Evolutionary conservation across 192 early-diverging fungal species (phyloP).

Genomic region (Coemansia sp.): DNA sequence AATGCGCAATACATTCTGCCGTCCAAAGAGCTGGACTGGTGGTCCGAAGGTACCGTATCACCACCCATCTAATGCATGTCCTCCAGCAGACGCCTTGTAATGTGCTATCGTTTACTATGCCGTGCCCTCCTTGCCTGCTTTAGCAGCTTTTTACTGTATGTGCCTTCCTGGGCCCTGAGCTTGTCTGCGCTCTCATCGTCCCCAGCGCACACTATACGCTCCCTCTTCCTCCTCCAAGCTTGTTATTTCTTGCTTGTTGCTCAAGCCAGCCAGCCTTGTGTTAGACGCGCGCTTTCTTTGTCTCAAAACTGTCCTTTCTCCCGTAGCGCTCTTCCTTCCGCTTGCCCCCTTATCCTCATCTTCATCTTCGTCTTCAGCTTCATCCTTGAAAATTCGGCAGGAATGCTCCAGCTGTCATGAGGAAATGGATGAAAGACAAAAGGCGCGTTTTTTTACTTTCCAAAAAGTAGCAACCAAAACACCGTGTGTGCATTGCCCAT

Average conservation of each 20-base stretch:
- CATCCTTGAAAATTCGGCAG: background rate
- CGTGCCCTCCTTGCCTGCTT: background rate
- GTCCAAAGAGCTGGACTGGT: conserved; percentile 56
- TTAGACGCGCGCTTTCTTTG: too few relatives aligned
- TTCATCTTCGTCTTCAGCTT: too few relatives aligned
- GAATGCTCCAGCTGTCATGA: background rate
- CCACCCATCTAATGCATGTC: background rate
- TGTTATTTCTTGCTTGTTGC: too few relatives aligned
- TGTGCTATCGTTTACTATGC: conserved; percentile 1
- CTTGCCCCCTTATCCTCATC: too few relatives aligned
- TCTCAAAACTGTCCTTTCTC: background rate
- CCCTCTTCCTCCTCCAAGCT: too few relatives aligned
- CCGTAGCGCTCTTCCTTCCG: background rate
- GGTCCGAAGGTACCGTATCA: conserved; percentile 53
- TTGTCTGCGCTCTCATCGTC: too few relatives aligned
- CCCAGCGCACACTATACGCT: too few relatives aligned
- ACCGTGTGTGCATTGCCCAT: background rate
- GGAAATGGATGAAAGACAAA: background rate
- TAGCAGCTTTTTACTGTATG: background rate
- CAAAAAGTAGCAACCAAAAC: background rate
- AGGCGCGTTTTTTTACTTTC: conserved; percentile 1
- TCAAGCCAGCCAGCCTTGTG: too few relatives aligned
- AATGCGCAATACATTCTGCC: conserved; percentile 27
- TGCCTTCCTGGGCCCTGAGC: background rate
- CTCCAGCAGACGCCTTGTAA: background rate